A percentile compares a stretch with the other conserved stretches of the same genome.
phyloP scores from a whole-genome alignment of 345 rosid genomes.

The Fremontodendron californicum region DNA sequence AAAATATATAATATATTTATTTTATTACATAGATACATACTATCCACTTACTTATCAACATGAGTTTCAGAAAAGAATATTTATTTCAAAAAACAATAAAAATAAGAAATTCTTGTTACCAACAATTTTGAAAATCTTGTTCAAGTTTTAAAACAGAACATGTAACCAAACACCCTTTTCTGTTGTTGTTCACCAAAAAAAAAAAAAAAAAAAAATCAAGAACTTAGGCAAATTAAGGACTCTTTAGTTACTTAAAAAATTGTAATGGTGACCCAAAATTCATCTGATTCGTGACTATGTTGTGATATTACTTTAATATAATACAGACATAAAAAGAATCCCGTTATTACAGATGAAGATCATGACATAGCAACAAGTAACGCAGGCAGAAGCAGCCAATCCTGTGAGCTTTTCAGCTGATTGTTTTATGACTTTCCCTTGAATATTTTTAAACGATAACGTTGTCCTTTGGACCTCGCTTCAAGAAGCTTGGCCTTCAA shows the following conservation, averaged over 20 bases:
- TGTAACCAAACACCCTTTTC: too few species aligned
- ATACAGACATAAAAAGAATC: conserved; percentile 25
- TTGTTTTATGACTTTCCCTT: conserved; percentile 41
- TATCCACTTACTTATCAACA: too few species aligned
- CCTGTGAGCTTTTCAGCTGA: neutral
- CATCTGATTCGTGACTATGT: conserved; percentile 11
- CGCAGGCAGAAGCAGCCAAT: neutral
- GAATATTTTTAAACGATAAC: conserved; percentile 50
- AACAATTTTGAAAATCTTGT: too few species aligned
- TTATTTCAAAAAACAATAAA: too few species aligned
- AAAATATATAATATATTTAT: too few species aligned
- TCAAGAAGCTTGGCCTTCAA: conserved; percentile 75
- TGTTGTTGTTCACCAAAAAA: too few species aligned
- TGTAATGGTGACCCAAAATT: conserved; percentile 8
- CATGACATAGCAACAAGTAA: neutral
- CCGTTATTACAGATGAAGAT: conserved; percentile 5
- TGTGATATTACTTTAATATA: conserved; percentile 30
- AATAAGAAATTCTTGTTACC: too few species aligned
- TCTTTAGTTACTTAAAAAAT: neutral
- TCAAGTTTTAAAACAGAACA: too few species aligned
- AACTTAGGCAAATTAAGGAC: too few species aligned
- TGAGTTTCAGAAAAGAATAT: too few species aligned
- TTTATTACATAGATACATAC: too few species aligned
- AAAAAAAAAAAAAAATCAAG: too few species aligned
- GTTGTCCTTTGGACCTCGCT: conserved; percentile 56